A percentile compares a stretch with the other conserved stretches of the same genome.
Evolutionary conservation across 75 land plant genomes (phyloP).

Genomic region (Cunninghamia lanceolata): DNA sequence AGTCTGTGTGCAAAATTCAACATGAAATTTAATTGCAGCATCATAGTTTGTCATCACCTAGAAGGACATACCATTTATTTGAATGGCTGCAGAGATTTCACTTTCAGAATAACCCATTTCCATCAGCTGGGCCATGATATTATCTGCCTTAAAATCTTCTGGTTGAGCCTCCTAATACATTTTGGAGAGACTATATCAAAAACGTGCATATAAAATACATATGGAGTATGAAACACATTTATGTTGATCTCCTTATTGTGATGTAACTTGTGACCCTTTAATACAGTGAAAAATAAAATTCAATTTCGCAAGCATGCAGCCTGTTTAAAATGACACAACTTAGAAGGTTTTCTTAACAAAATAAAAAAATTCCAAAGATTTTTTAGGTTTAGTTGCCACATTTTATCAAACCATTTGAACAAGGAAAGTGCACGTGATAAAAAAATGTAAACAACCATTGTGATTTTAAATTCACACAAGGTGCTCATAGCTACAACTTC

Average conservation of each 20-base stretch:
- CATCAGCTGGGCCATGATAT: constrained; percentile 19
- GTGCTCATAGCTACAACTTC: background rate
- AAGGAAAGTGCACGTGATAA: background rate
- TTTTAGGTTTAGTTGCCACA: background rate
- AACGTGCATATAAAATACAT: background rate
- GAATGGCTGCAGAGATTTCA: constrained; percentile 50
- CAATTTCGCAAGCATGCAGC: background rate
- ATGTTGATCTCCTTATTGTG: background rate
- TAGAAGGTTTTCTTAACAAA: background rate
- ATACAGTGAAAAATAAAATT: background rate
- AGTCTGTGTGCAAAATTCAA: background rate
- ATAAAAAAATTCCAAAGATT: background rate
- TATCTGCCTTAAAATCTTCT: background rate
- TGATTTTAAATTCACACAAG: background rate
- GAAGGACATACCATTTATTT: constrained; percentile 33
- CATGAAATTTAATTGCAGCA: background rate
- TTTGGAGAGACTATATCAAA: background rate
- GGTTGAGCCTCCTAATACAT: background rate
- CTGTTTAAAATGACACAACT: background rate
- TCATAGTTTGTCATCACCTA: background rate
- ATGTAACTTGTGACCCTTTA: background rate
- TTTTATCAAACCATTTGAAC: background rate
- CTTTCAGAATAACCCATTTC: constrained; percentile 59
- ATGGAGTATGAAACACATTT: background rate
- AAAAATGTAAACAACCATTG: background rate